phyloP scores from a whole-genome alignment of 1,139 yeast species.

The Yamadazyma oceani region DNA sequence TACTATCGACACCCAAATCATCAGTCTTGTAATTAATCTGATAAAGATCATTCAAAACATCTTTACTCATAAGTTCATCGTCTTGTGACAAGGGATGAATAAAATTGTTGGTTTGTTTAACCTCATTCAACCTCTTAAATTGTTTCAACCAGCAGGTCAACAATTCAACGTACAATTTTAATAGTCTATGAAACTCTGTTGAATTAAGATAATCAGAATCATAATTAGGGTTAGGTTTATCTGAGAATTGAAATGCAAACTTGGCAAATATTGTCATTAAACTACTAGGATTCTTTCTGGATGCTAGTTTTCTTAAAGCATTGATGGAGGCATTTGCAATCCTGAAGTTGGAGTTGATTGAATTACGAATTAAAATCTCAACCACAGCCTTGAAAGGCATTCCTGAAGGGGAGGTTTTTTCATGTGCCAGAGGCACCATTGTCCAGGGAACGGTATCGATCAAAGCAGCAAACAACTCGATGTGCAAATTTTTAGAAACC shows the following conservation, averaged over 20 bases:
- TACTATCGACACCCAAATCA: slow-evolving; percentile 29
- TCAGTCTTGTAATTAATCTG: slow-evolving; percentile 43
- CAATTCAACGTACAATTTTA: slow-evolving; percentile 75
- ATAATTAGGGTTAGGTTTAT: slow-evolving; percentile 50
- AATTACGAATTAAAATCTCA: slow-evolving; percentile 73
- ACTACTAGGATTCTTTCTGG: slow-evolving; percentile 68
- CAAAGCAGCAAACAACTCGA: slow-evolving; percentile 68
- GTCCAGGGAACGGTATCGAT: slow-evolving; percentile 74
- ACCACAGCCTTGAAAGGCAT: slow-evolving; percentile 60
- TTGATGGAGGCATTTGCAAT: slow-evolving; percentile 64
- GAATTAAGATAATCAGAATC: slow-evolving; percentile 58
- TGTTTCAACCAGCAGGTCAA: slow-evolving; percentile 79
- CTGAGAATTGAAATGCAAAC: slow-evolving; percentile 78
- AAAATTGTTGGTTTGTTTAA: slow-evolving; percentile 18
- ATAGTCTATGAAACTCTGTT: slow-evolving; percentile 54
- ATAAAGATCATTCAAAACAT: slow-evolving; percentile 44
- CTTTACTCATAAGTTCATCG: slow-evolving; percentile 41
- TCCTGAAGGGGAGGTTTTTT: slow-evolving; percentile 32
- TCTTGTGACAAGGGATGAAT: slow-evolving; percentile 35
- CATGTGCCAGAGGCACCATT: slow-evolving; percentile 38
- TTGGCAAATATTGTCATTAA: slow-evolving; percentile 76
- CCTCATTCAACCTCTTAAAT: slow-evolving; percentile 34
- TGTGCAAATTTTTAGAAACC: slow-evolving; percentile 36
- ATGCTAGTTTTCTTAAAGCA: slow-evolving; percentile 66
- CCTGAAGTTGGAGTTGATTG: slow-evolving; percentile 62